Evolutionary conservation across 1,284 basidiomycete genomes (phyloP).

Genomic region (Papiliotrema fonsecae): DNA sequence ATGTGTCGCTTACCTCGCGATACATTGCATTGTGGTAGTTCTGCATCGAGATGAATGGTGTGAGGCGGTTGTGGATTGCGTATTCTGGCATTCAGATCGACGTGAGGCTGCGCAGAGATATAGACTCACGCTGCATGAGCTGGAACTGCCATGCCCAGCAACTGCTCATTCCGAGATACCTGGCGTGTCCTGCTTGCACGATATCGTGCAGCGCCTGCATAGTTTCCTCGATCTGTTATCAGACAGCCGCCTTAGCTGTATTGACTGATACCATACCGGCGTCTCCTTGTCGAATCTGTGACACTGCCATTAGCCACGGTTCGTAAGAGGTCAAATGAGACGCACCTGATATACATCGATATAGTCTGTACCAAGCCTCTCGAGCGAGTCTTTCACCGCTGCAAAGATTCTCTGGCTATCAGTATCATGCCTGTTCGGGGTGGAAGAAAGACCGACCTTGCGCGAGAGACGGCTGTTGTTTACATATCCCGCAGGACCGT

Average conservation of each 20-base stretch:
- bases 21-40: slow-evolving; percentile 53
- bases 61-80: slow-evolving; percentile 52
- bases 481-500: slow-evolving; percentile 44
- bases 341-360: slow-evolving; percentile 53
- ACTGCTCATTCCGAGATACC: slow-evolving; percentile 61
- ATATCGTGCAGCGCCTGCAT: slow-evolving; percentile 66
- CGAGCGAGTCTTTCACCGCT: slow-evolving; percentile 60
- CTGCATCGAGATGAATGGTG: slow-evolving; percentile 66
- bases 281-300: slow-evolving; percentile 61
- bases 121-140: slow-evolving; percentile 31
- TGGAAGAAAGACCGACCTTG: slow-evolving; percentile 36
- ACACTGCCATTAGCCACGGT: slow-evolving; percentile 28
- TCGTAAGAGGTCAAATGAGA: no score
- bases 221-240: slow-evolving; percentile 52
- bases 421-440: not conserved
- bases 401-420: slow-evolving; percentile 58
- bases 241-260: not conserved
- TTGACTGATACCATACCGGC: slow-evolving; percentile 27
- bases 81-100: slow-evolving; percentile 20
- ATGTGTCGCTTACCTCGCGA: slow-evolving; percentile 46
- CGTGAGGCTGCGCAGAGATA: no score
- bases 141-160: slow-evolving; percentile 47
- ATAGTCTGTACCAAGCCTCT: slow-evolving; percentile 64
- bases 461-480: slow-evolving; percentile 51
- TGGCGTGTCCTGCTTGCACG: slow-evolving; percentile 58